Evolutionary conservation across 176 grass and related monocot genomes (phyloP), one percentile per base, ranked within the genome.

Genomic region (Avena eriantha): DNA sequence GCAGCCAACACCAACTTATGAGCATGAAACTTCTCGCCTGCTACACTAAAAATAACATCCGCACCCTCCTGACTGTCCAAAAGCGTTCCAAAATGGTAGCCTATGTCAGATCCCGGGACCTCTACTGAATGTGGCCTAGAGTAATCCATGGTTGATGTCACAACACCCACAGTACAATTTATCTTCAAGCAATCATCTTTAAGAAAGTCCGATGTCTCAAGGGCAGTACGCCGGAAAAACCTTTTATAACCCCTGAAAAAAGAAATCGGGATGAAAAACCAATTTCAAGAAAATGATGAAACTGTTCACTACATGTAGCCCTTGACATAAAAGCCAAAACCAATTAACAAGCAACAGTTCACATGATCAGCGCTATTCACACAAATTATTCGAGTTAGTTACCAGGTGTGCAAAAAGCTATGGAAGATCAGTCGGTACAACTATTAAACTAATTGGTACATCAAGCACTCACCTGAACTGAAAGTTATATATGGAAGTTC

Each of bases 171-270:
- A 74, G 93, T 98, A 47, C 95, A 98, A 82, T 95, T 95, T 84
- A 98, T 98, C 84, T 98, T 98, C 85, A 98, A 86, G 89, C 95
- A 95, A 85, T 98, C 95, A 26, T 95, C 91, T 86, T 95, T 95
- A 45, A 98, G 83, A 85, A 92, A 98, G 66, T 95, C 93, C 72
- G 95, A 98, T 71, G 67, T 88, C 87, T 98, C 95, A 68, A 98
- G 93, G 31, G 80, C 83, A 73, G 87, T 83, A 53, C 89, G 89
- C 29, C 91, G 80, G 77, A 92, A 98, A 84, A 98, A 95, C 43
- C 93, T 88, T 80, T 95, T 98, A 80, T 95, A 98, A 78, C 95
- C 95, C 95, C 95, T 98, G 86, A 85, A 79, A 87, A 87, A 63
- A 77, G 5, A 82, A 16, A 90, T 50, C 15, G 65, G 21, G 59